Conservation (phyloP, 768 basidiomycete genomes). For the Rhodotorula kratochvilovae region DNA sequence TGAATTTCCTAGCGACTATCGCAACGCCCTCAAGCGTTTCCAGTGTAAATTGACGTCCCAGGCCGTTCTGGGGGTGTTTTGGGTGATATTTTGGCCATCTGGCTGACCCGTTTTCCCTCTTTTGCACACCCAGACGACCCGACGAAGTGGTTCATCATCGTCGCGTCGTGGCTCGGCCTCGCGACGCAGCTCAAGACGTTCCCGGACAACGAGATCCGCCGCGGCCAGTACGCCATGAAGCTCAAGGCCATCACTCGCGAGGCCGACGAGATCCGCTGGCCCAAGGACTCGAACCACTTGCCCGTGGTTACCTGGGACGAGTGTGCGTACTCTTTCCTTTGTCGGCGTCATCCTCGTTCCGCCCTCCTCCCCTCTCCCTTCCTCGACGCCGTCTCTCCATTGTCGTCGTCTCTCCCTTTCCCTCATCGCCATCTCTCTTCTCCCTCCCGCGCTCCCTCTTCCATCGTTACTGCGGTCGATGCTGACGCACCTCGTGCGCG, state of each 20-base stretch:
- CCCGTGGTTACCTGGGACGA: slow-evolving; percentile 77
- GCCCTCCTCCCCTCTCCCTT: no score
- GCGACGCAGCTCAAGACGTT: slow-evolving; percentile 79
- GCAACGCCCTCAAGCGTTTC: slow-evolving; percentile 61
- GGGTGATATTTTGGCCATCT: slow-evolving; percentile 44
- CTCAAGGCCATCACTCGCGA: slow-evolving; percentile 65
- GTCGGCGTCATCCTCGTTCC: no score
- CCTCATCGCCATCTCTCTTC: no score
- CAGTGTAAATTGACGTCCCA: slow-evolving; percentile 38
- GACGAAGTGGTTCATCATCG: slow-evolving; percentile 74
- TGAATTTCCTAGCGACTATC: slow-evolving; percentile 54
- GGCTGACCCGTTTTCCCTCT: background rate
- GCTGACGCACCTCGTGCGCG: background rate
- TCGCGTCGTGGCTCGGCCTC: slow-evolving; percentile 60
- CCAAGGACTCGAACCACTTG: slow-evolving; percentile 55
- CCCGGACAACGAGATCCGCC: slow-evolving; percentile 80
- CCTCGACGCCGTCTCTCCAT: no score
- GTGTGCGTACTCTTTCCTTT: no score
- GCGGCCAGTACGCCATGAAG: slow-evolving; percentile 76
- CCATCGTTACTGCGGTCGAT: no score
- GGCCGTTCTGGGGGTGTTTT: slow-evolving; percentile 24
- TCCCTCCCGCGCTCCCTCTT: background rate
- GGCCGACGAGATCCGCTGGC: slow-evolving; percentile 53
- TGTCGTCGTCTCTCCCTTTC: no score
- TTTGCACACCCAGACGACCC: slow-evolving; percentile 52